Conservation (phyloP, 306 rosid species). For the Coriaria nepalensis region DNA sequence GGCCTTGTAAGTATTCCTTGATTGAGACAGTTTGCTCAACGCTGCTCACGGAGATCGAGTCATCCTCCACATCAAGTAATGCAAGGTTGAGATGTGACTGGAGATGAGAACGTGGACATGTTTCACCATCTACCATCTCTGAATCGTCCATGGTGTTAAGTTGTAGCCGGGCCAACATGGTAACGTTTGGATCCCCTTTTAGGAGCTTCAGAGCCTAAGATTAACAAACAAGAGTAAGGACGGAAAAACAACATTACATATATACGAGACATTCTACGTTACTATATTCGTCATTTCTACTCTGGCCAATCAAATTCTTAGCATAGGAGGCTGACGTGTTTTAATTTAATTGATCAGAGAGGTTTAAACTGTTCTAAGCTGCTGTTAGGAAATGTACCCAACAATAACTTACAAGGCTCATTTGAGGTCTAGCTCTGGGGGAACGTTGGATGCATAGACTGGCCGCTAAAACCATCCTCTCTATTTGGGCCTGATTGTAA, state of each 20-base stretch:
- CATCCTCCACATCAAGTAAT: constrained; percentile 83
- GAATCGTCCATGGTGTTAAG: constrained; percentile 30
- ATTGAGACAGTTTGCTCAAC: constrained; percentile 58
- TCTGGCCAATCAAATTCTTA: no score
- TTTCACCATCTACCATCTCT: constrained; percentile 41
- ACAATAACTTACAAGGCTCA: constrained; percentile 61
- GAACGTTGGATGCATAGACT: constrained; percentile 75
- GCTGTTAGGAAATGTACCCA: constrained; percentile 13
- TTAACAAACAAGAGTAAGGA: constrained; percentile 2
- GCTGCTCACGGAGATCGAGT: constrained; percentile 81
- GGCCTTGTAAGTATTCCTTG: constrained; percentile 75
- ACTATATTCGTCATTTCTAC: no score
- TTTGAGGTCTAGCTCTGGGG: constrained; percentile 86
- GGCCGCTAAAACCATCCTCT: constrained; percentile 77
- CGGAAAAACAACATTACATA: no score
- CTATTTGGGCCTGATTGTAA: constrained; percentile 54
- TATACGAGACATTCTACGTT: no score
- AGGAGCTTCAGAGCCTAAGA: constrained; percentile 72
- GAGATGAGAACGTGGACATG: constrained; percentile 49
- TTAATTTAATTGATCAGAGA: no score
- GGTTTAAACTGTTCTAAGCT: neutral
- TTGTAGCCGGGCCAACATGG: constrained; percentile 76
- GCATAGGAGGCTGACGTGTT: no score
- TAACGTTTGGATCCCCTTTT: constrained; percentile 53
- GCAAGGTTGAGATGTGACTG: constrained; percentile 87